phyloP scores from a whole-genome alignment of 2,329 filamentous ascomycete genomes.

The Plenodomus tracheiphilus region DNA sequence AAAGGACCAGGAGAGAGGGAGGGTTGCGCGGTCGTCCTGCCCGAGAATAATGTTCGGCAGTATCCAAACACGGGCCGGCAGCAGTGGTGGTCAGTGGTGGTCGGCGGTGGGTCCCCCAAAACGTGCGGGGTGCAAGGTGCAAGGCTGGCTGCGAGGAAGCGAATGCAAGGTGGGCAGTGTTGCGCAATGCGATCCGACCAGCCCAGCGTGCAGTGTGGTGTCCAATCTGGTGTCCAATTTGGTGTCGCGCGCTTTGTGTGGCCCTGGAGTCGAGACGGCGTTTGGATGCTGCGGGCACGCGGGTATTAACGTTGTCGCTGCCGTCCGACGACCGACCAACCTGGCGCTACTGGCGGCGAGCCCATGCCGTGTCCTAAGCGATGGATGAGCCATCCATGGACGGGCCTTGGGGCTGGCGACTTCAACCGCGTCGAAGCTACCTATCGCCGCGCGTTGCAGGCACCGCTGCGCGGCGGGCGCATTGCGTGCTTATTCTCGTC shows the following conservation, averaged over 20 bases:
- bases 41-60: neutral
- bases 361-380: conserved; percentile 8
- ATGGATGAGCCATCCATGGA: too few relatives aligned
- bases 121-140: neutral
- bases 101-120: neutral
- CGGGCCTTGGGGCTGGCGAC: neutral
- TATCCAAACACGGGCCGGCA: neutral
- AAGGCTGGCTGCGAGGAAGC: neutral
- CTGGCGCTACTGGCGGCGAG: conserved; percentile 12
- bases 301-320: conserved; percentile 14
- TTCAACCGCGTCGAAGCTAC: conserved; percentile 4
- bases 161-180: neutral
- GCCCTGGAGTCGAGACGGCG: conserved; percentile 8
- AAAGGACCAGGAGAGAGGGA: neutral
- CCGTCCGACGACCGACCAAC: conserved; percentile 6
- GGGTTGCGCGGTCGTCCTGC: neutral
- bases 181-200: conserved; percentile 1
- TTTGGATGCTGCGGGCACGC: conserved; percentile 9
- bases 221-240: neutral
- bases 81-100: neutral
- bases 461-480: neutral
- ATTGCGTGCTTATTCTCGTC: conserved; percentile 5
- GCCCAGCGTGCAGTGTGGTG: neutral
- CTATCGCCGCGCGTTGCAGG: neutral
- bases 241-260: conserved; percentile 11